phyloP scores from a whole-genome alignment of 805 yeast genomes.

The Suhomyces prunicola region DNA sequence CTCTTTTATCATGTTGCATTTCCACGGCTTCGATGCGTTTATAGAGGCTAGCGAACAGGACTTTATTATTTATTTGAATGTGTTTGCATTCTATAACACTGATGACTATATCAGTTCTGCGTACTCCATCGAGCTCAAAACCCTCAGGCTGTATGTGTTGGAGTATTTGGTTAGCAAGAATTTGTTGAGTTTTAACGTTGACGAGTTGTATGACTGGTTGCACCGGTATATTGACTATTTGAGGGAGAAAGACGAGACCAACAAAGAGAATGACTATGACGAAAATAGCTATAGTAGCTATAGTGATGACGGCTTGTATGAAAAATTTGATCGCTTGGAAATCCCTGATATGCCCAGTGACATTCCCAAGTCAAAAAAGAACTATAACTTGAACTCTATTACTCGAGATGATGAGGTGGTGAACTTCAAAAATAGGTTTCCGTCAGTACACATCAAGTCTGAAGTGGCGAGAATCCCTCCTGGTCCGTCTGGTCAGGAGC shows the following conservation, averaged over 20 bases:
- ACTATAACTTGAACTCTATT: not conserved
- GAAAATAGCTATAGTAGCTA: too few species aligned
- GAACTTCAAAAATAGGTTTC: constrained; percentile 6
- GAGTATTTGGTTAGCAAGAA: constrained; percentile 28
- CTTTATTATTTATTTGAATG: constrained; percentile 40
- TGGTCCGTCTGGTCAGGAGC: not conserved
- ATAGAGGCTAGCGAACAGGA: constrained; percentile 35
- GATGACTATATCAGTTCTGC: constrained; percentile 23
- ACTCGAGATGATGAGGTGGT: constrained; percentile 2
- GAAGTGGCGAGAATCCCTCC: too few species aligned
- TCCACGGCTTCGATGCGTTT: constrained; percentile 40
- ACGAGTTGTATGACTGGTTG: constrained; percentile 37
- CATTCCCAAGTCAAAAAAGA: constrained; percentile 3
- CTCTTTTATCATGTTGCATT: constrained; percentile 41
- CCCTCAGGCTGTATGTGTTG: constrained; percentile 22
- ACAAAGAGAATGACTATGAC: too few species aligned
- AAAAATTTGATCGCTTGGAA: not conserved
- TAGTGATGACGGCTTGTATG: not conserved
- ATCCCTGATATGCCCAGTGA: not conserved
- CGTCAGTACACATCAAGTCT: constrained; percentile 1
- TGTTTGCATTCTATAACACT: constrained; percentile 38
- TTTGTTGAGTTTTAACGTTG: constrained; percentile 32
- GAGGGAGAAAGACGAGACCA: constrained; percentile 11
- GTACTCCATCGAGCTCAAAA: constrained; percentile 18
- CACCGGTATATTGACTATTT: constrained; percentile 38